Percentiles rank a stretch among this genome's conserved stretches.
These are phyloP conservation scores for Suillus variegatus DNA, from an alignment of 768 basidiomycete species.

Conservation along the genomic window DNA sequence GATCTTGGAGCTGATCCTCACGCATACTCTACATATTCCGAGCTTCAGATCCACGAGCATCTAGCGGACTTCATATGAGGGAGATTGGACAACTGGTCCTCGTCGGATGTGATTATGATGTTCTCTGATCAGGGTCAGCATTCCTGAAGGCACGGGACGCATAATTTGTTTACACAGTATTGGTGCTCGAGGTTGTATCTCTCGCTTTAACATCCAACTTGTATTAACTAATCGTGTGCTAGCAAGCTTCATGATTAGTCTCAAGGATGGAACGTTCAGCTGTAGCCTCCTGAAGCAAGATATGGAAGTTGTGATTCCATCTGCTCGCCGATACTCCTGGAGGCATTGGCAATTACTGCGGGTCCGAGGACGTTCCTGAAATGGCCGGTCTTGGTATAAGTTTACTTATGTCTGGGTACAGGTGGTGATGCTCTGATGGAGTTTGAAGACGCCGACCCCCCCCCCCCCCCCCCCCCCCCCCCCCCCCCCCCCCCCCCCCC, in stretches of 20 bases:
- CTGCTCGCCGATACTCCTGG: conserved; percentile 77
- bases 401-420: no score
- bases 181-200: background rate
- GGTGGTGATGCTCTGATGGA: no score
- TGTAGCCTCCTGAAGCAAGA: conserved; percentile 92
- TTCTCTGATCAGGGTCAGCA: background rate
- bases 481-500: no score
- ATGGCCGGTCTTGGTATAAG: no score
- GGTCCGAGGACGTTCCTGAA: conserved; percentile 37
- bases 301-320: conserved; percentile 97
- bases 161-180: background rate
- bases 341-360: conserved; percentile 63
- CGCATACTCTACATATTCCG: background rate
- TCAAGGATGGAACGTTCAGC: conserved; percentile 48
- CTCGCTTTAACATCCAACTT: no score
- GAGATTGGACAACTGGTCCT: background rate
- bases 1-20: background rate
- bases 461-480: no score
- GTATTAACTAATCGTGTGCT: background rate
- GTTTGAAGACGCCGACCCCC: no score
- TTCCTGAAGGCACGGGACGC: background rate
- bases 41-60: background rate
- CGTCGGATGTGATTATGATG: background rate
- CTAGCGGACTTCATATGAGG: background rate
- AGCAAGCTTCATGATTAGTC: background rate